Conservation (phyloP, 768 basidiomycete genomes). For the Serpula lacrymans region DNA sequence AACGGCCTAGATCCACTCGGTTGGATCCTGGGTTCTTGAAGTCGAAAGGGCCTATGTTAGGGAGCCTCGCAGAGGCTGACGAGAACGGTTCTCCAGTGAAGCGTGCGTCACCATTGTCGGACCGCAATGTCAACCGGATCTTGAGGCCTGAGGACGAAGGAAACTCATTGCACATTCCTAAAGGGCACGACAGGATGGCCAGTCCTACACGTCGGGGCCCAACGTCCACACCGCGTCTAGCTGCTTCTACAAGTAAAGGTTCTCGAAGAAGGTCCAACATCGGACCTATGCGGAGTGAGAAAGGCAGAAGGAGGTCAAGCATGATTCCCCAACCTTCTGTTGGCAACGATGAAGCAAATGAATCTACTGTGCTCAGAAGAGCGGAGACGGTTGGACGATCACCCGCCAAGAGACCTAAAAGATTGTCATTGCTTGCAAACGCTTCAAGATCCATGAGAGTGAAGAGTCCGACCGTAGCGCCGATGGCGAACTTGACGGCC, state of each 20-base stretch:
- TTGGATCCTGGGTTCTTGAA: constrained; percentile 69
- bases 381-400: constrained; percentile 41
- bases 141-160: constrained; percentile 21
- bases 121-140: constrained; percentile 61
- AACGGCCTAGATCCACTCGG: constrained; percentile 60
- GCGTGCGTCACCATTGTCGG: constrained; percentile 46
- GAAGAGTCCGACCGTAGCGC: constrained; percentile 30
- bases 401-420: constrained; percentile 58
- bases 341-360: constrained; percentile 33
- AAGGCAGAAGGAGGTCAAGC: constrained; percentile 71
- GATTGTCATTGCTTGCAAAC: constrained; percentile 50
- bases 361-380: constrained; percentile 38
- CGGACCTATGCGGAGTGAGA: constrained; percentile 73
- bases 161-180: constrained; percentile 26
- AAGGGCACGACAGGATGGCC: constrained; percentile 31
- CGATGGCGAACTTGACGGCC: constrained; percentile 26
- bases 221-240: constrained; percentile 37
- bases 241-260: constrained; percentile 34
- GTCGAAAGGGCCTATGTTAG: constrained; percentile 46
- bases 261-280: constrained; percentile 66
- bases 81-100: constrained; percentile 44
- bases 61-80: constrained; percentile 71
- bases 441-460: constrained; percentile 31
- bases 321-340: constrained; percentile 69
- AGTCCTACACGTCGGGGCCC: constrained; percentile 53